Evolutionary conservation across 805 yeast species (phyloP).

Genomic region (Metschnikowia dekortorum): DNA sequence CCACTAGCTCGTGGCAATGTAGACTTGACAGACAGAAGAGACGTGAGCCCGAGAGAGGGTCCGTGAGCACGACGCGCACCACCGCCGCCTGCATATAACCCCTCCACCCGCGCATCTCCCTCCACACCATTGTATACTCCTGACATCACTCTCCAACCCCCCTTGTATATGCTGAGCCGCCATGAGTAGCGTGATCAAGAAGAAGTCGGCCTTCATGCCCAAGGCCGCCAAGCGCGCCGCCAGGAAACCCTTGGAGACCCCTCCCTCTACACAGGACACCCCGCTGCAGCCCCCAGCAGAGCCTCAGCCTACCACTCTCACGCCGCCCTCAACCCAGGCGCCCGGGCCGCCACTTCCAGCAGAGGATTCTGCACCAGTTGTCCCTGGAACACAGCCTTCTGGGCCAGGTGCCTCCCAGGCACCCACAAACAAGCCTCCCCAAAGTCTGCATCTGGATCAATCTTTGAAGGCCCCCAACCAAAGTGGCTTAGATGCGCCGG

Average conservation of each 20-base stretch:
- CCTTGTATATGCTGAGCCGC: not conserved
- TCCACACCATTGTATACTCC: not conserved
- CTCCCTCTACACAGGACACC: constrained; percentile 16
- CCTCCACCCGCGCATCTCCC: not conserved
- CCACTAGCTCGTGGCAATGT: no score
- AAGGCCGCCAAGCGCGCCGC: constrained; percentile 34
- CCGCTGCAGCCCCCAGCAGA: not conserved
- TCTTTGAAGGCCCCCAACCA: no score
- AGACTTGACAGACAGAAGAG: no score
- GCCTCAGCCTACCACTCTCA: constrained; percentile 1
- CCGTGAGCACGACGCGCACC: not conserved
- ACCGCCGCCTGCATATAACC: not conserved
- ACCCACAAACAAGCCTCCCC: no score
- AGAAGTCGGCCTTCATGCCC: constrained; percentile 63
- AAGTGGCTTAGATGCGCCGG: no score
- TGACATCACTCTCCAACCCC: no score
- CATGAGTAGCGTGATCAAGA: constrained; percentile 47
- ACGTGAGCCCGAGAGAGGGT: no score
- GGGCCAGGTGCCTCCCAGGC: not conserved
- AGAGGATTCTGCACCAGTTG: not conserved
- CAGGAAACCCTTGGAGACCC: constrained; percentile 15
- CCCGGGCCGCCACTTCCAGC: not conserved
- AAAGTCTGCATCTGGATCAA: no score
- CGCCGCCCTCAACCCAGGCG: constrained; percentile 1
- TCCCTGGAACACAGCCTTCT: not conserved